A percentile compares a stretch with the other conserved stretches of the same genome.
These are phyloP conservation scores for Chlamydomonas sp. DNA, from an alignment of 139 green algal species.

Conservation along the genomic window DNA sequence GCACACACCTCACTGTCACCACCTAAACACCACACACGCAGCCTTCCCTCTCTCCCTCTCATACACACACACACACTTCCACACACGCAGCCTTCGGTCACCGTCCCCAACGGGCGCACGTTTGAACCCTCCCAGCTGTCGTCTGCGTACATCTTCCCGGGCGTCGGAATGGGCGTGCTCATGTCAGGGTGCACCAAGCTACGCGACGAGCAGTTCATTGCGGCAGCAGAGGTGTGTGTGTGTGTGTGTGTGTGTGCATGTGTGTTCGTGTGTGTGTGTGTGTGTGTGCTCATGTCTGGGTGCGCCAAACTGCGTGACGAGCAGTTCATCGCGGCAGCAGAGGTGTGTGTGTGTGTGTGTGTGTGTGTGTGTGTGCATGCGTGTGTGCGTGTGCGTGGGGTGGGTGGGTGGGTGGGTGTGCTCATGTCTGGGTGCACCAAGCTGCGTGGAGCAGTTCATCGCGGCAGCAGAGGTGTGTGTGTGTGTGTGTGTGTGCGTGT, in stretches of 20 bases:
- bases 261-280: conserved; percentile 54
- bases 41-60: background rate
- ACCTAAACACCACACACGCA: conserved; percentile 1
- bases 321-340: conserved; percentile 70
- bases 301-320: conserved; percentile 72
- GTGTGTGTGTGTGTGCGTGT: too few relatives aligned
- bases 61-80: too few relatives aligned
- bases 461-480: conserved; percentile 66
- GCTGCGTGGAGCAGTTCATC: conserved; percentile 76
- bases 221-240: conserved; percentile 66
- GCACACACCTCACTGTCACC: background rate
- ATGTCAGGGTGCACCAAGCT: conserved; percentile 55
- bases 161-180: conserved; percentile 36
- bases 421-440: conserved; percentile 48
- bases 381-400: conserved; percentile 43
- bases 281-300: conserved; percentile 33
- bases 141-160: conserved; percentile 61
- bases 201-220: conserved; percentile 76
- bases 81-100: conserved; percentile 16
- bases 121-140: conserved; percentile 35
- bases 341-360: too few relatives aligned
- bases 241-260: too few relatives aligned
- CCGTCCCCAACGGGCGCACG: conserved; percentile 17
- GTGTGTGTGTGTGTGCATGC: conserved; percentile 58
- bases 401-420: too few relatives aligned